Percentiles rank a stretch among this genome's conserved stretches.
Conservation (phyloP, 768 basidiomycete genomes). For the Rhizopogon vesiculosus region DNA sequence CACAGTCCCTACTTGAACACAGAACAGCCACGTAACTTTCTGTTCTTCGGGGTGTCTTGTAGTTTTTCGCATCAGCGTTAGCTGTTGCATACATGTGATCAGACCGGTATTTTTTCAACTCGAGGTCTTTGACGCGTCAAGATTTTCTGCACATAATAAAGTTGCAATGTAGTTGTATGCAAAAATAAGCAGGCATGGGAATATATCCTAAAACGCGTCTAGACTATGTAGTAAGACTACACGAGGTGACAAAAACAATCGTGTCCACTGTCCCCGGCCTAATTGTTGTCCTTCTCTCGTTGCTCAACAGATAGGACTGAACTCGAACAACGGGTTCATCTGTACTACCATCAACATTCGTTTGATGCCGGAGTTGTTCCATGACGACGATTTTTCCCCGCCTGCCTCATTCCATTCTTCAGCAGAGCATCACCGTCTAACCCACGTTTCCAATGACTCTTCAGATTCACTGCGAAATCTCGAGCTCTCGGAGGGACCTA, state of each 20-base stretch:
- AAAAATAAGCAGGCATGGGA: not conserved
- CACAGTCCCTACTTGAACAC: conserved; percentile 59
- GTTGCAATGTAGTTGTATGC: not conserved
- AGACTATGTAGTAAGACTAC: not conserved
- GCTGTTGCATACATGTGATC: not conserved
- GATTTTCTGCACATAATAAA: not conserved
- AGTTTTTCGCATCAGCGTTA: not conserved
- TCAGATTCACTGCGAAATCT: conserved; percentile 73
- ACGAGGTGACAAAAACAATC: too few relatives aligned
- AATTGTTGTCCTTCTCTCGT: too few relatives aligned
- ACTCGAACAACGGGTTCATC: not conserved
- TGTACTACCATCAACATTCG: not conserved
- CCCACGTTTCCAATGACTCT: conserved; percentile 41
- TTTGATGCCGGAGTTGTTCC: not conserved
- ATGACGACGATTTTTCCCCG: conserved; percentile 9
- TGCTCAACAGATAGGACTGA: too few relatives aligned
- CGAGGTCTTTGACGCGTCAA: not conserved
- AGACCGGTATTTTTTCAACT: not conserved
- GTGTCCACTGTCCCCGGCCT: too few relatives aligned
- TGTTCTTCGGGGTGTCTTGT: not conserved
- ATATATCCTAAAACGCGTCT: not conserved
- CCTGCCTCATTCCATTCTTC: conserved; percentile 9
- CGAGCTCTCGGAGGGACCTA: conserved; percentile 68
- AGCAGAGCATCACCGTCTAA: conserved; percentile 7
- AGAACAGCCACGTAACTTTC: conserved; percentile 4